Conservation (phyloP, 2,329 filamentous ascomycete genomes). For the Lasiodiplodia citricola region DNA sequence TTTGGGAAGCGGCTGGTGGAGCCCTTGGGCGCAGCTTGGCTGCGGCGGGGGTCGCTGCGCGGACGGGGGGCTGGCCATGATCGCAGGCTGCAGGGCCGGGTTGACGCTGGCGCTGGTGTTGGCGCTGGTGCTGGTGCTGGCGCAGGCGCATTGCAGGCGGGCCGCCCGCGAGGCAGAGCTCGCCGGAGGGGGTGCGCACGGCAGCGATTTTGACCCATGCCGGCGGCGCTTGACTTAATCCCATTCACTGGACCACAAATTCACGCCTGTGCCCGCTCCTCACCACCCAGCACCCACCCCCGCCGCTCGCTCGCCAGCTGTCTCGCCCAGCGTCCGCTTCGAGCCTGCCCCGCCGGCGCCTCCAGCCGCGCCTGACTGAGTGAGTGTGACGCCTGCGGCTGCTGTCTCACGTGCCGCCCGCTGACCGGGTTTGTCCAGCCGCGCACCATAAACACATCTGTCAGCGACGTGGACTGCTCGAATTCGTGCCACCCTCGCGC, state of each 20-base stretch:
- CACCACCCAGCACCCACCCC: background rate
- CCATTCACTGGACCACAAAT: constrained; percentile 18
- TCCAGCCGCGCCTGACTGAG: constrained; percentile 23
- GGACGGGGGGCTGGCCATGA: constrained; percentile 8
- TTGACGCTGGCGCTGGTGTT: constrained; percentile 16
- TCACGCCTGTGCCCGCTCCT: constrained; percentile 4
- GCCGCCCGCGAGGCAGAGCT: background rate
- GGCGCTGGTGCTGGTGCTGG: constrained; percentile 8
- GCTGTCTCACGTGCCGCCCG: constrained; percentile 25
- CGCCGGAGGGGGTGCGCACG: background rate
- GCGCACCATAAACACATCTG: constrained; percentile 28
- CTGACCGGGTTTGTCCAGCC: constrained; percentile 23
- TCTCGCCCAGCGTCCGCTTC: constrained; percentile 23
- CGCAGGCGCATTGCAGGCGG: constrained; percentile 1
- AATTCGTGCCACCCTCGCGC: constrained; percentile 46
- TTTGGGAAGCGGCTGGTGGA: constrained; percentile 6
- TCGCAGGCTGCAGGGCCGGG: constrained; percentile 20
- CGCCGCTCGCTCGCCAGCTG: constrained; percentile 13
- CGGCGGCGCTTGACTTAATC: constrained; percentile 16
- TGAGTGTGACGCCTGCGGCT: constrained; percentile 24
- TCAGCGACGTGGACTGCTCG: constrained; percentile 41
- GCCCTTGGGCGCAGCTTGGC: background rate
- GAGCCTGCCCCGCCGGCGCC: constrained; percentile 9
- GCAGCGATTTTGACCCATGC: background rate
- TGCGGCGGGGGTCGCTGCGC: background rate